Conservation (phyloP, 2,329 filamentous ascomycete genomes). For the Fusarium fujikuroi region DNA sequence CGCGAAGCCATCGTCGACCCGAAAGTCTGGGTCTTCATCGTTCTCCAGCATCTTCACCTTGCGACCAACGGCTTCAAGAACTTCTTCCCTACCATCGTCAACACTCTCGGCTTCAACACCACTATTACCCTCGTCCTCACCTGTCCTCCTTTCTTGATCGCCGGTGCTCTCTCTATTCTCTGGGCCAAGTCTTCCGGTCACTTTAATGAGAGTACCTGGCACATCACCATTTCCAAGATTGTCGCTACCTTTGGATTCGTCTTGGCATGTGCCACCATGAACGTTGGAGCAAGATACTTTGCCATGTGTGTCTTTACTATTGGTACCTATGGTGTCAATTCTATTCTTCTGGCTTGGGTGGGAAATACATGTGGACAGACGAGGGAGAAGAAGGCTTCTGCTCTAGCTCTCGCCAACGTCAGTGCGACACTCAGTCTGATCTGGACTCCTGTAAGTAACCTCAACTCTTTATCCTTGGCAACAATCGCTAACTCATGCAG, state of each 20-base stretch:
- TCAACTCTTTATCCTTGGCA: fast-evolving
- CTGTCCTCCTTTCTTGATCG: slow-evolving; percentile 61
- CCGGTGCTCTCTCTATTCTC: slow-evolving; percentile 43
- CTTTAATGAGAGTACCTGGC: slow-evolving; percentile 38
- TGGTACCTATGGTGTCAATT: slow-evolving; percentile 52
- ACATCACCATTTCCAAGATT: slow-evolving; percentile 48
- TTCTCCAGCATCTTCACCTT: slow-evolving; percentile 30
- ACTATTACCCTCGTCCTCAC: slow-evolving; percentile 62
- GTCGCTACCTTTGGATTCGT: slow-evolving; percentile 49
- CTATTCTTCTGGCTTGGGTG: slow-evolving; percentile 58
- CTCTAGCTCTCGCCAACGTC: slow-evolving; percentile 49
- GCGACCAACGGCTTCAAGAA: slow-evolving; percentile 48
- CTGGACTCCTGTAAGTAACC: slow-evolving; percentile 31
- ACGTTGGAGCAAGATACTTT: slow-evolving; percentile 37
- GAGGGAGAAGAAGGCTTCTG: slow-evolving; percentile 59
- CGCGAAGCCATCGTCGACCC: slow-evolving; percentile 37
- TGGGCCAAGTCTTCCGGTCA: slow-evolving; percentile 37
- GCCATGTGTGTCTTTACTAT: slow-evolving; percentile 53
- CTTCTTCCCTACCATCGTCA: slow-evolving; percentile 52
- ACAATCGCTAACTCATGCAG: background rate
- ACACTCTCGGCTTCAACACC: slow-evolving; percentile 58
- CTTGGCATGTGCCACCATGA: slow-evolving; percentile 42
- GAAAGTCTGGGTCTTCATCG: slow-evolving; percentile 43
- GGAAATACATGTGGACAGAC: slow-evolving; percentile 56
- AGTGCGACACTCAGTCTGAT: slow-evolving; percentile 34